phyloP scores from a whole-genome alignment of 129 eudicot species.

The Tagetes patula region DNA sequence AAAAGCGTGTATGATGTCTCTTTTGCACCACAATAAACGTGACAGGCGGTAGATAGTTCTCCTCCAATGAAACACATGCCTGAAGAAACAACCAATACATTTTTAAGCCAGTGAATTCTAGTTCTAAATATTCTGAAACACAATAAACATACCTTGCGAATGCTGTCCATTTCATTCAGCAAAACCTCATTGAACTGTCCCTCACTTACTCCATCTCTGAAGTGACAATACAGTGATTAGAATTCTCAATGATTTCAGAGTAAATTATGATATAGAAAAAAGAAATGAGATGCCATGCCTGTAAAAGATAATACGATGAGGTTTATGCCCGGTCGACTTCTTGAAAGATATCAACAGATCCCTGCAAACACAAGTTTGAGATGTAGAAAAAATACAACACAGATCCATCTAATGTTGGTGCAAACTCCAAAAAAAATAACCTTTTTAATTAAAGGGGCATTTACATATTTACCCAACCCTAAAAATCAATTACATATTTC shows the following conservation, averaged over 20 bases:
- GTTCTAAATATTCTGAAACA: background rate
- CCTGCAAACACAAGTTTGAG: constrained; percentile 33
- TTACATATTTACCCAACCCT: too few species aligned
- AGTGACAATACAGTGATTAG: background rate
- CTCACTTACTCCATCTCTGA: constrained; percentile 92
- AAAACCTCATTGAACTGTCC: constrained; percentile 77
- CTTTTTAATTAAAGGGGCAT: too few species aligned
- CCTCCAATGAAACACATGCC: constrained; percentile 83
- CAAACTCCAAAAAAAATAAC: background rate
- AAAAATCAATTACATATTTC: too few species aligned
- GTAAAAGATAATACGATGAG: constrained; percentile 64
- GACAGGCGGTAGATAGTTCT: constrained; percentile 53
- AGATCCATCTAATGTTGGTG: background rate
- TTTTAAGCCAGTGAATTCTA: background rate
- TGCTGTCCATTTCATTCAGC: constrained; percentile 60
- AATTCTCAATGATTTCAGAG: background rate
- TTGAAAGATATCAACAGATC: constrained; percentile 49
- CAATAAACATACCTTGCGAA: constrained; percentile 48
- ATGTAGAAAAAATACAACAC: background rate
- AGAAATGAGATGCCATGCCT: constrained; percentile 31
- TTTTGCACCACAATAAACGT: constrained; percentile 89
- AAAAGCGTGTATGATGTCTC: constrained; percentile 87
- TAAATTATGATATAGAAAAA: too few species aligned
- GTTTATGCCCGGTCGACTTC: constrained; percentile 38
- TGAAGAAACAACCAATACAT: constrained; percentile 18